These are phyloP conservation scores for Backusella circina DNA, from an alignment of 192 early-diverging fungal species.

Conservation along the genomic window DNA sequence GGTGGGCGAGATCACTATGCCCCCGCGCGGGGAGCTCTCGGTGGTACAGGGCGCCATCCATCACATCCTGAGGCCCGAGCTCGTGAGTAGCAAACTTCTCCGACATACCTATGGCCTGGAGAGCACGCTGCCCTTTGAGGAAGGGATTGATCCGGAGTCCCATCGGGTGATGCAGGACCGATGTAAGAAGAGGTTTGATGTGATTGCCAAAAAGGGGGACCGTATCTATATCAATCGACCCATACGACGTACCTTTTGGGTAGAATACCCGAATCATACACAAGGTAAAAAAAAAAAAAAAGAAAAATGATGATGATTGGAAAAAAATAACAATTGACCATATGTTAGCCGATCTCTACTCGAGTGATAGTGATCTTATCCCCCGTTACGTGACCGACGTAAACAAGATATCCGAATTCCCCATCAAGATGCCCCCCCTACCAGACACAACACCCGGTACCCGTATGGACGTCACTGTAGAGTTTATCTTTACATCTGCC, in stretches of 20 bases:
- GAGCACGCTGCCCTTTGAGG: conserved; percentile 39
- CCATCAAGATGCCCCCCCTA: neutral
- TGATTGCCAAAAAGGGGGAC: conserved; percentile 26
- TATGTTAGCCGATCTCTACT: neutral
- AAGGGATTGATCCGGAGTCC: conserved; percentile 34
- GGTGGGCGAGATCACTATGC: conserved; percentile 33
- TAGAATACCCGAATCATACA: conserved; percentile 6
- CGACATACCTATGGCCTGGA: conserved; percentile 43
- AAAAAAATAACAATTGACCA: neutral
- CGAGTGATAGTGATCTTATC: neutral
- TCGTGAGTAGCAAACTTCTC: conserved; percentile 34
- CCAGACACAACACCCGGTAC: neutral
- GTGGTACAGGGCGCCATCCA: conserved; percentile 49
- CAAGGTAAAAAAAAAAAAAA: neutral
- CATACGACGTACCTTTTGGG: conserved; percentile 13
- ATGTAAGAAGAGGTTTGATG: conserved; percentile 27
- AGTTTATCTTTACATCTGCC: conserved; percentile 19
- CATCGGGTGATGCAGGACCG: conserved; percentile 35
- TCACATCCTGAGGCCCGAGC: conserved; percentile 30
- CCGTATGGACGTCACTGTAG: conserved; percentile 37
- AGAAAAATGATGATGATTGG: too few relatives aligned
- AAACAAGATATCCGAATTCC: neutral
- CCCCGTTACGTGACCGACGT: conserved; percentile 3
- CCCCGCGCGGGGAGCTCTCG: conserved; percentile 43
- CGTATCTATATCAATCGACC: conserved; percentile 42